Base-by-base conservation (phyloP, 2,329 filamentous ascomycete species). In the Aspergillus fructus region DNA sequence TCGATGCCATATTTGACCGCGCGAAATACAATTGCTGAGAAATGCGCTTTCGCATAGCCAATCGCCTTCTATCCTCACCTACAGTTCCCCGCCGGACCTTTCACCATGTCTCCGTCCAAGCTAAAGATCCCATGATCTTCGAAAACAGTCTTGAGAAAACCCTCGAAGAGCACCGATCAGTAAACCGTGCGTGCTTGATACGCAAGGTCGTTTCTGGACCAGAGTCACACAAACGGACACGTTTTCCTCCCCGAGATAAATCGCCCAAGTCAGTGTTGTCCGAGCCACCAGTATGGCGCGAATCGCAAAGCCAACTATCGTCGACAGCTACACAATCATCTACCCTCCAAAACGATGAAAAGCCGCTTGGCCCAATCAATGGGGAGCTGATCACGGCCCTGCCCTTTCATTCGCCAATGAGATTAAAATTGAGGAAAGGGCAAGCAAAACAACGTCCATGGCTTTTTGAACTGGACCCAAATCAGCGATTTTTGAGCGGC, bases 141-240 rank as follows among this genome's bases (percentile, higher is more conserved):
- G 62, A 66, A 27, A 66, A 70, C 49, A 76, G 71, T 51, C 69
- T 77, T 21, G 61, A 62, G 30, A 71, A 70, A 55, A 78, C 76
- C 5, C 67, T 78, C 33, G 71, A 76, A 54, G 75, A 74, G 23
- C 76, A 78, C 61, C 74, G 76, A 41, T 61, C 62, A 12, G 64
- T 66, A 11, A 79, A 79, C 60, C 69, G 71, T 46, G 68, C 68
- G 37, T 65, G 66, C 24, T 50, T 76, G 37, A 64, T 76, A 46
- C 73, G 74, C 52, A 73, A 68, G 59, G 58, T 73, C 21, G 59
- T 63, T 24, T 46, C 57, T 24, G 58, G 55, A 17, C 48, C 55
- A 48, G 61, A 58, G 33, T 55, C 59, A 59, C 40, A 15, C 17
- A 27, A n/a, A 30, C 19, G 3, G 13, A n/a, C 37, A 37, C 8